Percentiles rank a stretch among this genome's conserved stretches.
Evolutionary conservation across 202 grass and related monocot genomes (phyloP).

Genomic region (Dendrocalamus latiflorus): DNA sequence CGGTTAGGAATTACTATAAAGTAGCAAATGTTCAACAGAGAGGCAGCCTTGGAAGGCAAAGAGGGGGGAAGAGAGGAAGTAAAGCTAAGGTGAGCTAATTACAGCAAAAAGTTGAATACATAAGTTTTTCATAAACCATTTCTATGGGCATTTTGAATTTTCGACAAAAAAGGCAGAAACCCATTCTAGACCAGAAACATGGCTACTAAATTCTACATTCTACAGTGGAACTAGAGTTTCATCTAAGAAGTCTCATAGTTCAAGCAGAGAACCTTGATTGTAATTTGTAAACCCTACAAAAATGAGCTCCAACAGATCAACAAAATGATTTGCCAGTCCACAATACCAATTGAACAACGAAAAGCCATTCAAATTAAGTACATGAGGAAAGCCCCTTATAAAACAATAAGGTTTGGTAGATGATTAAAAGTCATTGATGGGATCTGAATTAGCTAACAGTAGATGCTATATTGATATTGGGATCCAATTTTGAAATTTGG

Average conservation of each 20-base stretch:
- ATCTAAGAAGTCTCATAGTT: background rate
- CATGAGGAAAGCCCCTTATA: background rate
- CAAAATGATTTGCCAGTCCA: background rate
- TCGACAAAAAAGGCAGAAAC: background rate
- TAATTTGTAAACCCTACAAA: background rate
- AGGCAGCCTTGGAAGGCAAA: background rate
- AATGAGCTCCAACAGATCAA: background rate
- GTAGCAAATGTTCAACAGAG: background rate
- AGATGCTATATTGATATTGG: background rate
- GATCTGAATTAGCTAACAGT: background rate
- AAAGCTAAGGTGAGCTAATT: background rate
- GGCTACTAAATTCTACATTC: background rate
- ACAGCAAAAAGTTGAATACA: background rate
- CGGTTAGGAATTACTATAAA: background rate
- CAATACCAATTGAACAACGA: background rate
- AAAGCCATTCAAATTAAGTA: background rate
- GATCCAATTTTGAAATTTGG: too few relatives aligned
- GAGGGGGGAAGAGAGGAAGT: background rate
- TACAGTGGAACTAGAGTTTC: background rate
- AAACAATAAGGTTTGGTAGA: background rate
- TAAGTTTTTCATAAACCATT: background rate
- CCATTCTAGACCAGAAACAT: background rate
- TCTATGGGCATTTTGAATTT: background rate
- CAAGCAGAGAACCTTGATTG: slow-evolving; percentile 1
- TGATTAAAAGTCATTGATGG: background rate